Evolutionary conservation across 768 basidiomycete genomes (phyloP), one percentile per base, ranked within the genome.

Genomic region (Suillus lakei): DNA sequence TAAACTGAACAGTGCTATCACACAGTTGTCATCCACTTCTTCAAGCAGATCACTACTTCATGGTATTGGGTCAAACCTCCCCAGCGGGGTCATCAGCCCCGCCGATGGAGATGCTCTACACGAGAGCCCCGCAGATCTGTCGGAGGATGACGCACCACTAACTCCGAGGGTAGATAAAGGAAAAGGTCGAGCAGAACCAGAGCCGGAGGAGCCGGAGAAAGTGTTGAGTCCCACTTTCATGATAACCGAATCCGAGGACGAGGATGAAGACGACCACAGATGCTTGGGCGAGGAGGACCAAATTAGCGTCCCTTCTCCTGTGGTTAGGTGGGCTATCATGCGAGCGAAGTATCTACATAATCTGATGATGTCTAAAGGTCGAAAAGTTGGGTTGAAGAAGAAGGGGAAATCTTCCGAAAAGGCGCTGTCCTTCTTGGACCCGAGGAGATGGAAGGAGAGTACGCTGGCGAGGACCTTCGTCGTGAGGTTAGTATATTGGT

Each of bases 401-500:
- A 99, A 75, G 95, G 95, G 0, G 97, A 99, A 78, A 91, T 99
- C 46, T 98, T 98, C 81, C 83, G 96, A 48, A 96, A 97, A 73
- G 95, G 96, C 0, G 88, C 85, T 12, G 90, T 90, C 4, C 80
- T 98, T 23, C 81, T 94, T 10, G 89, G 90, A 1, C 88, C 88
- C 9, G 93, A 91, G 70, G 94, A 96, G 76, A 92, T 95, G 87
- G 95, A 96, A 70, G 90, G 88, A 0, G 95, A 95, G 70, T 93
- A 90, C 71, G 92, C 88, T 18, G 93, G 95, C 0, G 96, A 98
- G 73, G 93, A 95, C 48, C 79, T 99, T 63, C 87, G 92, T 68
- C 88, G 87, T 70, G 91, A 93, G 84, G 90, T 90, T 65, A 44
- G 84, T 67, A 34, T 15, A 15, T 13, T 7, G 5, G 32, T 38